Percentiles rank a stretch among this genome's conserved stretches.
Conservation (phyloP, 2,329 filamentous ascomycete genomes). For the Phaeomoniella chlamydospora region DNA sequence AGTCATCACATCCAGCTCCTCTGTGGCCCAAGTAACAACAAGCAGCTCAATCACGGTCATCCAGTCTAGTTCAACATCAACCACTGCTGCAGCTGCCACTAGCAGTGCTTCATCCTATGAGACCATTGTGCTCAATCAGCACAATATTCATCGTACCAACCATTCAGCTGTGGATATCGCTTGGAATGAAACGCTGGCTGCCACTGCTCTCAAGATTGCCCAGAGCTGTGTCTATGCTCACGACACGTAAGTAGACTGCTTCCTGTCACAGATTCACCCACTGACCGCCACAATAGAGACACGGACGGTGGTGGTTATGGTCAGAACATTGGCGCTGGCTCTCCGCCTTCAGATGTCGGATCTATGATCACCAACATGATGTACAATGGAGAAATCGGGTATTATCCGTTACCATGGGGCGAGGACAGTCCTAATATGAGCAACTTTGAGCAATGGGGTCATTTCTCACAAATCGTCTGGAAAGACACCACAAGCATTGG, state of each 20-base stretch:
- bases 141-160: slow-evolving; percentile 78
- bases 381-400: slow-evolving; percentile 67
- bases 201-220: slow-evolving; percentile 50
- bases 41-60: not conserved
- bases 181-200: slow-evolving; percentile 53
- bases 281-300: slow-evolving; percentile 22
- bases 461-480: slow-evolving; percentile 68
- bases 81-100: not conserved
- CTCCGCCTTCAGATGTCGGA: slow-evolving; percentile 41
- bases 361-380: slow-evolving; percentile 65
- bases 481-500: slow-evolving; percentile 45
- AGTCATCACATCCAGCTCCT: not conserved
- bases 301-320: slow-evolving; percentile 54
- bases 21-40: not conserved
- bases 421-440: slow-evolving; percentile 41
- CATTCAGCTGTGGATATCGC: slow-evolving; percentile 53
- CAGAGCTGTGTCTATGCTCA: slow-evolving; percentile 58
- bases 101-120: not conserved
- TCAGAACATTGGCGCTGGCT: slow-evolving; percentile 76
- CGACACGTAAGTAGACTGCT: slow-evolving; percentile 48
- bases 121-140: slow-evolving; percentile 42
- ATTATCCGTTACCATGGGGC: slow-evolving; percentile 46
- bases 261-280: no score
- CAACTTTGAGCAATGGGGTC: slow-evolving; percentile 54
- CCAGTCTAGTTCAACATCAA: not conserved